Evolutionary conservation across 305 asterid genomes (phyloP), one percentile per base, ranked within the genome.

Genomic region (Fraxinus sp.): DNA sequence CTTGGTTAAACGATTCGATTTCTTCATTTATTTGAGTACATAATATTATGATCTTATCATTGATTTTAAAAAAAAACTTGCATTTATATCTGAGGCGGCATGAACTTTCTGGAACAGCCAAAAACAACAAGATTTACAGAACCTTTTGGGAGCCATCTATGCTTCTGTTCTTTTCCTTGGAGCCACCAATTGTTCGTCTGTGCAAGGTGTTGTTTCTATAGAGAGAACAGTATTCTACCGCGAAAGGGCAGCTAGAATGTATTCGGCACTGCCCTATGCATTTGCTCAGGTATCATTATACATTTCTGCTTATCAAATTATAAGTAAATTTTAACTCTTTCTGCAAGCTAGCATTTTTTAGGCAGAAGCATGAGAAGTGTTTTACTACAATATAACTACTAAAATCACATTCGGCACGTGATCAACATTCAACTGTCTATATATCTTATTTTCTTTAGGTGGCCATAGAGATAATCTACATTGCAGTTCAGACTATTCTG

Each of bases 201-300:
- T 86, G 52, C 93, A 89, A 73, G 59, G 79, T 0, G 82, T 89
- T 59, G 92, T 90, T 30, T 24, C 86, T 4, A 52, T 86, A 46
- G 93, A 89, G 82, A 84, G 89, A 83, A 90, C 86, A 0, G 92
- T 90, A 30, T 86, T 79, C 78, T 87, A 90, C 66, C 91, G 93
- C 1, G 93, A 90, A 79, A 82, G 55, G 22, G 92, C 93, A 7
- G 91, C 93, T 2, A 90, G 90, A 55, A 90, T 89, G 91, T 90
- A 90, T 79, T 84, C 93, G 0, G 77, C 87, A 1, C 37, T 89
- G 74, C 92, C 92, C 18, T 90, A 85, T 73, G 93, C 91, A 36
- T 78, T 87, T 28, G 81, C 92, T 16, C 93, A 90, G 89, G 91
- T 90, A 82, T 18, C 39, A 32, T 24, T 5, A 16, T 64, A 14